These are phyloP conservation scores for Rhodamnia rubescens DNA, from an alignment of 345 rosid genomes.

Conservation along the genomic window DNA sequence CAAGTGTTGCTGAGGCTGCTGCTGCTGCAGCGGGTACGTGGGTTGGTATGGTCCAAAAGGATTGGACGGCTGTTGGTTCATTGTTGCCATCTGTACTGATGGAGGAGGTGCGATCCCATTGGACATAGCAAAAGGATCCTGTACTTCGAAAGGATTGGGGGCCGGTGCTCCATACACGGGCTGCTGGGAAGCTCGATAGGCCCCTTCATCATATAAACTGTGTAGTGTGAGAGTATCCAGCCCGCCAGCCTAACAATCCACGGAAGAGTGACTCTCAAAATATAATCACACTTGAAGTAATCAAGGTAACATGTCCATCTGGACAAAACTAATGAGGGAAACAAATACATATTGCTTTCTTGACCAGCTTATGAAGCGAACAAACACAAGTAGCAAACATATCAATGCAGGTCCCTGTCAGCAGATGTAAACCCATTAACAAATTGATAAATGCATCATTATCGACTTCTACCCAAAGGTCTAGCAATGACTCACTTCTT, in stretches of 20 bases:
- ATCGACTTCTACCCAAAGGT: neutral
- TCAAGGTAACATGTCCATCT: neutral
- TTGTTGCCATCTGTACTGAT: constrained; percentile 42
- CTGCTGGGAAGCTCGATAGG: constrained; percentile 76
- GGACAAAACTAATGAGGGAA: neutral
- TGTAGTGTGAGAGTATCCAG: constrained; percentile 75
- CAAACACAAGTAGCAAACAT: neutral
- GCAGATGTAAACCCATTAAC: neutral
- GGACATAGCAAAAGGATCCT: constrained; percentile 59
- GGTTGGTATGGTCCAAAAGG: constrained; percentile 65
- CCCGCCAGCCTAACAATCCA: constrained; percentile 73
- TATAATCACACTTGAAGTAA: neutral
- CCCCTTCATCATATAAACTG: constrained; percentile 80
- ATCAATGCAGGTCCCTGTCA: neutral
- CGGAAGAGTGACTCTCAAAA: neutral
- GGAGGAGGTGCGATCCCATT: constrained; percentile 37
- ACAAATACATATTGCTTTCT: neutral
- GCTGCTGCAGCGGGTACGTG: constrained; percentile 16
- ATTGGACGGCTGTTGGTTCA: constrained; percentile 47
- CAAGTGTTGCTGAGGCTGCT: constrained; percentile 11
- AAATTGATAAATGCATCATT: neutral
- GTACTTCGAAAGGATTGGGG: constrained; percentile 83
- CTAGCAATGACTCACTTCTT: neutral
- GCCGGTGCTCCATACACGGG: constrained; percentile 75
- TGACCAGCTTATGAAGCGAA: neutral